phyloP scores from a whole-genome alignment of 1,139 yeast genomes.

The Pichia sp. region DNA sequence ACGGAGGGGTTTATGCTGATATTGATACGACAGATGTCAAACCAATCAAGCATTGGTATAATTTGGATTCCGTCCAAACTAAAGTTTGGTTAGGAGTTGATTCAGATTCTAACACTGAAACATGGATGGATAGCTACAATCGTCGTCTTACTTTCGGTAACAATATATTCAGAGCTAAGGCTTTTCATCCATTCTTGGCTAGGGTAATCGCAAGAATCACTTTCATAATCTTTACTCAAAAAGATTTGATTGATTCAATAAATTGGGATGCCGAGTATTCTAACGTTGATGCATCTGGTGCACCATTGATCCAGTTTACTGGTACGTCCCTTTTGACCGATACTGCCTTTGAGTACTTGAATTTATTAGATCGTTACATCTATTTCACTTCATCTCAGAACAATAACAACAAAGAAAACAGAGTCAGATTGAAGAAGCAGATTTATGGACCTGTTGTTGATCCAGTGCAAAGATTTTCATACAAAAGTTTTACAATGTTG shows the following conservation, averaged over 20 bases:
- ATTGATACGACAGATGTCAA: constrained; percentile 56
- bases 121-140: constrained; percentile 57
- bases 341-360: constrained; percentile 56
- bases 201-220: constrained; percentile 25
- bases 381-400: constrained; percentile 58
- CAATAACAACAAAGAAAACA: constrained; percentile 32
- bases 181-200: constrained; percentile 27
- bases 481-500: constrained; percentile 66
- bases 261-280: constrained; percentile 46
- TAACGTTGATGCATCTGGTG: constrained; percentile 48
- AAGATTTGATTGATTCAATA: constrained; percentile 27
- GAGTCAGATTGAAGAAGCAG: constrained; percentile 10
- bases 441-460: constrained; percentile 22
- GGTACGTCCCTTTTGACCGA: constrained; percentile 83
- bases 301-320: constrained; percentile 55
- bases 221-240: constrained; percentile 21
- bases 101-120: constrained; percentile 59
- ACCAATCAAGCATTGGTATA: constrained; percentile 40
- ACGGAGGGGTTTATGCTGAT: constrained; percentile 73
- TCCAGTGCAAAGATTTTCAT: constrained; percentile 25
- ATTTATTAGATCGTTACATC: constrained; percentile 47
- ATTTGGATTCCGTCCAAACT: constrained; percentile 12
- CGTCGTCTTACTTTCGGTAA: constrained; percentile 69
- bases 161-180: constrained; percentile 42
- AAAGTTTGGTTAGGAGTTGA: constrained; percentile 53